phyloP scores from a whole-genome alignment of 257 asterid species.

The Salvia rosmarinus region DNA sequence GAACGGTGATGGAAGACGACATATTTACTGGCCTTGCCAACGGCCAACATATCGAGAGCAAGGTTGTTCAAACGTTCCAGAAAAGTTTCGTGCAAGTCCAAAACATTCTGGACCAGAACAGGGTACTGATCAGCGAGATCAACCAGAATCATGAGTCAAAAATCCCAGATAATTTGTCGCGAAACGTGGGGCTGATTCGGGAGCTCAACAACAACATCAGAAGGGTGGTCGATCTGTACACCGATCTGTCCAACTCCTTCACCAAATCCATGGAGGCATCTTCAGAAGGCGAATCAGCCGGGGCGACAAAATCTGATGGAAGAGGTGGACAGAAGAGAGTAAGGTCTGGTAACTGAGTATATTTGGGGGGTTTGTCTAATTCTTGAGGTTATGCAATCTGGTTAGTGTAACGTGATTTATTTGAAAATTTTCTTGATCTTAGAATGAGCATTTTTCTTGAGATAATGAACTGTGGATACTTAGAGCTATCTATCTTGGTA shows the following conservation, averaged over 20 bases:
- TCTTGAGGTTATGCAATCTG: slow-evolving; percentile 32
- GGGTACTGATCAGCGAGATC: slow-evolving; percentile 51
- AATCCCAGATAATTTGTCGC: slow-evolving; percentile 47
- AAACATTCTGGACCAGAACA: slow-evolving; percentile 52
- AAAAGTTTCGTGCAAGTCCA: slow-evolving; percentile 54
- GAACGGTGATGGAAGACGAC: slow-evolving; percentile 46
- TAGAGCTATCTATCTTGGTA: slow-evolving; percentile 21
- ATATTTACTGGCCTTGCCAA: slow-evolving; percentile 43
- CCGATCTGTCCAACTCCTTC: slow-evolving; percentile 49
- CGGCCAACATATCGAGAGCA: slow-evolving; percentile 40
- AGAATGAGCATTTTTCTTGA: slow-evolving; percentile 23
- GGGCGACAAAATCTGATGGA: slow-evolving; percentile 45
- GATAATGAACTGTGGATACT: slow-evolving; percentile 23
- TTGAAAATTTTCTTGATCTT: slow-evolving; percentile 27
- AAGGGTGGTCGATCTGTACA: slow-evolving; percentile 53
- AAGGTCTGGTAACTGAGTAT: slow-evolving; percentile 42
- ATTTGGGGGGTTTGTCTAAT: slow-evolving; percentile 1
- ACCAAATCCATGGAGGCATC: slow-evolving; percentile 54
- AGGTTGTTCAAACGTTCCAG: slow-evolving; percentile 46
- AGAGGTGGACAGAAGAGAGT: slow-evolving; percentile 54
- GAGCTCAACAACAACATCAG: slow-evolving; percentile 62
- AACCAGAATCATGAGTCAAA: slow-evolving; percentile 59
- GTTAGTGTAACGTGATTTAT: slow-evolving; percentile 26
- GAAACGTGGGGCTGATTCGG: slow-evolving; percentile 55
- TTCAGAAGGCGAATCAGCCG: slow-evolving; percentile 52